A percentile compares a stretch with the other conserved stretches of the same genome.
phyloP scores from a whole-genome alignment of 768 basidiomycete species.

The Tylopilus sp. region DNA sequence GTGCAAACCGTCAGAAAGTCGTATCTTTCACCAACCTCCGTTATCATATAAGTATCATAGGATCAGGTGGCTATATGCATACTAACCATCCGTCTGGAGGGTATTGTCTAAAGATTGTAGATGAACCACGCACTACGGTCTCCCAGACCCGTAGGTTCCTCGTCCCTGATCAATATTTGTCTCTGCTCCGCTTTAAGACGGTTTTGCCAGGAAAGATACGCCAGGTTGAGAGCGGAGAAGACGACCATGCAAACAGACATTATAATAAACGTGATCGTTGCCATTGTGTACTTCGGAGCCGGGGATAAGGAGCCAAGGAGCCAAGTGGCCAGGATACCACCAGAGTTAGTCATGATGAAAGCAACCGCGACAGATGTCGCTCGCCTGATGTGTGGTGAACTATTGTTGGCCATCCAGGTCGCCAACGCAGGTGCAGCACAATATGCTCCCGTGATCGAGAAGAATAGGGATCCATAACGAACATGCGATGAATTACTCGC shows the following conservation, averaged over 20 bases:
- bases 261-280: slow-evolving; percentile 35
- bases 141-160: slow-evolving; percentile 42
- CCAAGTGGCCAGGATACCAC: slow-evolving; percentile 62
- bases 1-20: too few species aligned
- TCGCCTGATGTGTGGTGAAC: slow-evolving; percentile 51
- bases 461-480: slow-evolving; percentile 55
- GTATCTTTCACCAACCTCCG: too few species aligned
- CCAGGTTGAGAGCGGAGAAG: slow-evolving; percentile 36
- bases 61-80: too few species aligned
- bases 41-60: too few species aligned
- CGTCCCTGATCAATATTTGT: slow-evolving; percentile 23
- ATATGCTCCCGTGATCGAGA: slow-evolving; percentile 53
- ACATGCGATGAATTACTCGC: slow-evolving; percentile 32
- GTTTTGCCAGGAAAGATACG: slow-evolving; percentile 43
- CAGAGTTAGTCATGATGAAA: slow-evolving; percentile 55
- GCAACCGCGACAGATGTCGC: slow-evolving; percentile 57
- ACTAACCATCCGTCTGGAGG: too few species aligned
- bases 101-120: slow-evolving; percentile 38
- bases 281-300: slow-evolving; percentile 47
- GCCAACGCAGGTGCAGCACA: slow-evolving; percentile 49
- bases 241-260: slow-evolving; percentile 39
- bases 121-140: slow-evolving; percentile 54
- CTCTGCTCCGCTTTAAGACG: slow-evolving; percentile 41
- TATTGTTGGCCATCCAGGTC: slow-evolving; percentile 63
- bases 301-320: slow-evolving; percentile 49